Conservation (phyloP, 306 rosid species). For the Albizia julibrissin region DNA sequence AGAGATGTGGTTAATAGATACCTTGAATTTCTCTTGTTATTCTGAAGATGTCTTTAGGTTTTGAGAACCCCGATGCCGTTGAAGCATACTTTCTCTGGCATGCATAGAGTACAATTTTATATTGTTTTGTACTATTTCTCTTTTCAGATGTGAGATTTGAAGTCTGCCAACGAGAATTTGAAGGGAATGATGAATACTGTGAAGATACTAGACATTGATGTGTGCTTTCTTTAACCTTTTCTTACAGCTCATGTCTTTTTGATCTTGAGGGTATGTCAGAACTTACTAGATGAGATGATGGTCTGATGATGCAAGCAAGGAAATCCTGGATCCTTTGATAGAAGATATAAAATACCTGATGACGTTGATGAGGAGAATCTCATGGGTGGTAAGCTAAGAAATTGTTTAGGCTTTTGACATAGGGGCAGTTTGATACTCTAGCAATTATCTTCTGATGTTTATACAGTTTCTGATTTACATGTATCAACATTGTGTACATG, state of each 20-base stretch:
- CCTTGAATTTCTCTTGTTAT: conserved; percentile 34
- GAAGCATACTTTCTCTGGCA: conserved; percentile 25
- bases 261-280: conserved; percentile 39
- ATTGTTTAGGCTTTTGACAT: conserved; percentile 18
- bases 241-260: conserved; percentile 22
- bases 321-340: conserved; percentile 56
- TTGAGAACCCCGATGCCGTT: conserved; percentile 23
- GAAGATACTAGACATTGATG: conserved; percentile 90
- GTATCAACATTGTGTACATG: background rate
- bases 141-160: conserved; percentile 81
- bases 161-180: conserved; percentile 90
- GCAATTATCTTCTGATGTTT: background rate
- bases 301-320: conserved; percentile 73
- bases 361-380: conserved; percentile 91
- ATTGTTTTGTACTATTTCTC: background rate
- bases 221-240: conserved; percentile 37
- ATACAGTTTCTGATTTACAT: background rate
- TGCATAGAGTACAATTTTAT: conserved; percentile 10
- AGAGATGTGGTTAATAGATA: conserved; percentile 34
- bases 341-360: conserved; percentile 90
- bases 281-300: conserved; percentile 92
- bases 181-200: conserved; percentile 95
- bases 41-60: conserved; percentile 39
- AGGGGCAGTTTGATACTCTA: background rate
- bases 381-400: conserved; percentile 77